These are phyloP conservation scores for Naganishia kalamii DNA, from an alignment of 768 basidiomycete genomes.

Conservation along the genomic window DNA sequence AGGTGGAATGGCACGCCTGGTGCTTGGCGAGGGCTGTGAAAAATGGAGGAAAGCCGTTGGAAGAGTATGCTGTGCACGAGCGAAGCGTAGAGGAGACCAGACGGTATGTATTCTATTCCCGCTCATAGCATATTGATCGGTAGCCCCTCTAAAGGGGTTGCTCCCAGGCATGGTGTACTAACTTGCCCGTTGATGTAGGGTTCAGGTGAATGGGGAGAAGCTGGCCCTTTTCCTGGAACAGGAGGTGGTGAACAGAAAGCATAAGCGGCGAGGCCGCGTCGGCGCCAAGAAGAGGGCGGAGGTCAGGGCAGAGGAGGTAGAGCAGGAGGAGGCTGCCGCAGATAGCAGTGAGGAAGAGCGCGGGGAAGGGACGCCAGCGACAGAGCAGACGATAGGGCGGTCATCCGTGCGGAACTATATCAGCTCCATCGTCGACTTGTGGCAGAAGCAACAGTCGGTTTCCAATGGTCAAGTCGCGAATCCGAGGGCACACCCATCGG, in stretches of 20 bases:
- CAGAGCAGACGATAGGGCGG: not conserved
- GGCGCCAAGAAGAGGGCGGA: not conserved
- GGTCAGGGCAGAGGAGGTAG: not conserved
- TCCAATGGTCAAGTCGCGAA: too few relatives aligned
- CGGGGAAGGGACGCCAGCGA: not conserved
- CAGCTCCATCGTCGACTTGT: too few relatives aligned
- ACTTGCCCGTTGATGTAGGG: not conserved
- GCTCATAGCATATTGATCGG: not conserved
- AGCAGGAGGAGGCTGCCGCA: not conserved
- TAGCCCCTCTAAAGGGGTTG: not conserved
- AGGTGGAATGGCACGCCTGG: not conserved
- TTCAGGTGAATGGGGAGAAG: not conserved
- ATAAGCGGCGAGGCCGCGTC: not conserved
- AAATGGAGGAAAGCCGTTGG: not conserved
- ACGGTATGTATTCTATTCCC: not conserved
- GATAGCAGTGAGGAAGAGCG: not conserved
- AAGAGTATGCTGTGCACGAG: not conserved
- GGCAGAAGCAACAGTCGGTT: too few relatives aligned
- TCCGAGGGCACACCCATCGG: too few relatives aligned
- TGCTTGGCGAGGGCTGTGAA: not conserved
- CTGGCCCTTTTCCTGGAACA: not conserved
- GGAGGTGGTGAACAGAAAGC: not conserved
- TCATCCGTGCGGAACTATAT: too few relatives aligned
- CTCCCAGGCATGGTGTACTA: not conserved
- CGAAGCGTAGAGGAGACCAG: not conserved